Evolutionary conservation across 768 basidiomycete genomes (phyloP), one percentile per base, ranked within the genome.

Genomic region (Termitomyces titanicus): DNA sequence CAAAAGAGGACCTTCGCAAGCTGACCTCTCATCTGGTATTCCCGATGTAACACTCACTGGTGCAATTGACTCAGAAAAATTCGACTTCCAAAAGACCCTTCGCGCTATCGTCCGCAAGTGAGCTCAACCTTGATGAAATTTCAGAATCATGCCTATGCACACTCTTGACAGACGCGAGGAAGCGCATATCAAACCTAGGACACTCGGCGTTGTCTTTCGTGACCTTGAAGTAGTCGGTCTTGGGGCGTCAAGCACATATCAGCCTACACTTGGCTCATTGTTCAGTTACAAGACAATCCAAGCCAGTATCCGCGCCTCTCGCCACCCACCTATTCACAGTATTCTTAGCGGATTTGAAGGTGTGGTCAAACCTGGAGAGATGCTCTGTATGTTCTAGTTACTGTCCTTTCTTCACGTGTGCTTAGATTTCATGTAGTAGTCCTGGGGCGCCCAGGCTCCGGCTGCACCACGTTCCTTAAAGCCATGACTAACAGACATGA

Each of bases 391-490:
- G 88, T 81, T 13, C 5, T 2, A 10, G 37, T 9, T 12, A 7
- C 27, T 33, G 39, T n/a, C n/a, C 38, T 18, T 22, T 6, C 29
- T 25, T 17, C 7, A 20, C 24, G 13, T 25, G 22, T 47, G 43
- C 33, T 44, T 17, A 20, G 18, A 29, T 42, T 24, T 20, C 45
- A 5, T 63, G 7, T 17, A 89, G 88, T 94, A 22, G 92, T 94
- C 11, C 79, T 94, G 22, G 93, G 93, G 33, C 79, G 90, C 25
- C 93, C 93, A 0, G 89, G 89, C n/a, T 84, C 90, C 0, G 93
- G 94, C 3, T 94, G 93, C 67, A 84, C 81, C 27, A 92, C 94
- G 0, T 78, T 97, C 47, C 80, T 97, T 42, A 93, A 92, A 70
- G 79, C 80, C 0, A 79, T 96, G 47, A 79, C 93, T 12, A 94